Evolutionary conservation across 2,329 filamentous ascomycete species (phyloP), one percentile per base, ranked within the genome.

Genomic region (Penicillium crustosum): DNA sequence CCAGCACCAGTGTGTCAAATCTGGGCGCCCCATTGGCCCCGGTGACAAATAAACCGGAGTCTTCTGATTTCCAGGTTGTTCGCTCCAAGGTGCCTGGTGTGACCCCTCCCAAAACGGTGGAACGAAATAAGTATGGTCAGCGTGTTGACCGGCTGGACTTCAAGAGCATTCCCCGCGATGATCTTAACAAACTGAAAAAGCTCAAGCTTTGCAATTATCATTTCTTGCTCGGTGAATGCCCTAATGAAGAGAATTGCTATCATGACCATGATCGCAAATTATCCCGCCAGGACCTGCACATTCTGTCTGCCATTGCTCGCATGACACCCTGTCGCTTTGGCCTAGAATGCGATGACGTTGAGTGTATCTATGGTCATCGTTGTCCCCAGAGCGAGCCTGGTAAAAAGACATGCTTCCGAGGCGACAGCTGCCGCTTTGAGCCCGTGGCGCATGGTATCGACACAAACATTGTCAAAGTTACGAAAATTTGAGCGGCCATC

Each of bases 331-430:
- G 85, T 67, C 78, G 79, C 56, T 82, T 83, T 65, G 83, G 83
- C 12, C 77, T 80, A 49, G 78, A 78, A 15, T 88, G 85, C 65
- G 77, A 83, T 50, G 85, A 87, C 59, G 69, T 78, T 2, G 81
- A 82, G 58, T 88, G 85, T 72, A 86, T 87, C 51, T 87, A 86
- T 66, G 85, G 85, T 23, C 85, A 88, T 70, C 80, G 82, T 36
- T 88, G 85, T 66, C 83, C 83, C 19, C 82, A 83, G 60, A 78
- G 77, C 35, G 74, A 78, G 57, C 77, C 79, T 29, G 81, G 82
- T 38, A 78, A 75, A 49, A 81, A 81, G 67, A 79, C 77, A 19
- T 87, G 85, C 67, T 81, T 82, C 64, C 85, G 83, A 72, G 82
- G 81, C 15, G 78, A 82, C 7, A 77, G 75, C 52, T 88, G 85